A percentile compares a stretch with the other conserved stretches of the same genome.
These are phyloP conservation scores for Vickermania ingenoplastis DNA, from an alignment of 208 protist species.

Conservation along the genomic window DNA sequence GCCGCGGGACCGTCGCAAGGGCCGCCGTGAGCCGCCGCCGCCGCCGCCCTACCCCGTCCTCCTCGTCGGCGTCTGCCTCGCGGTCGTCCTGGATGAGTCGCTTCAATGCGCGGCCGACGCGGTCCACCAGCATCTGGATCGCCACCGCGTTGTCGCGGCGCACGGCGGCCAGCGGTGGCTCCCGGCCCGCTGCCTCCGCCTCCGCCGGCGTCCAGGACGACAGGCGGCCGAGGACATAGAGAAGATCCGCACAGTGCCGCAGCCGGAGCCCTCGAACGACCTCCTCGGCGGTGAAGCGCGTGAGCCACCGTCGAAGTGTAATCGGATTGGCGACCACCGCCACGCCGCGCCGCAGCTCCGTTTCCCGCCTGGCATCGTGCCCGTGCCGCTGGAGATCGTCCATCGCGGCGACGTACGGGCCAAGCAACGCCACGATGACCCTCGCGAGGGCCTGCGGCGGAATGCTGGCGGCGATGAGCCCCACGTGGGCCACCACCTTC, in stretches of 20 bases:
- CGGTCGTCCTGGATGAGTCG: conserved; percentile 5
- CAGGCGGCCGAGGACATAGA: conserved; percentile 24
- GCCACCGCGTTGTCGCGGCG: conserved; percentile 20
- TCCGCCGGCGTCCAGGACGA: conserved; percentile 17
- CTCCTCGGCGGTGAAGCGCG: conserved; percentile 58
- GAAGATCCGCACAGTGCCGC: conserved; percentile 26
- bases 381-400: background rate
- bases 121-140: conserved; percentile 19
- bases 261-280: conserved; percentile 39
- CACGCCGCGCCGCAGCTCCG: conserved; percentile 7
- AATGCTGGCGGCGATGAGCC: conserved; percentile 36
- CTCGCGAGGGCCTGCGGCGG: conserved; percentile 37
- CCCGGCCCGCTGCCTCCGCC: conserved; percentile 14
- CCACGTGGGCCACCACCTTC: conserved; percentile 53
- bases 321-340: conserved; percentile 34
- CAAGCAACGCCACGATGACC: conserved; percentile 18
- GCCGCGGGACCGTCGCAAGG: conserved; percentile 14
- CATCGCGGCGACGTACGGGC: background rate
- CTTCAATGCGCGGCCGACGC: conserved; percentile 17
- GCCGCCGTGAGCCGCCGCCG: conserved; percentile 15
- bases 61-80: background rate
- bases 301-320: conserved; percentile 61
- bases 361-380: conserved; percentile 1
- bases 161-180: background rate
- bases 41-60: background rate